Evolutionary conservation across 2,329 filamentous ascomycete genomes (phyloP).

Genomic region (Fusarium luffae): DNA sequence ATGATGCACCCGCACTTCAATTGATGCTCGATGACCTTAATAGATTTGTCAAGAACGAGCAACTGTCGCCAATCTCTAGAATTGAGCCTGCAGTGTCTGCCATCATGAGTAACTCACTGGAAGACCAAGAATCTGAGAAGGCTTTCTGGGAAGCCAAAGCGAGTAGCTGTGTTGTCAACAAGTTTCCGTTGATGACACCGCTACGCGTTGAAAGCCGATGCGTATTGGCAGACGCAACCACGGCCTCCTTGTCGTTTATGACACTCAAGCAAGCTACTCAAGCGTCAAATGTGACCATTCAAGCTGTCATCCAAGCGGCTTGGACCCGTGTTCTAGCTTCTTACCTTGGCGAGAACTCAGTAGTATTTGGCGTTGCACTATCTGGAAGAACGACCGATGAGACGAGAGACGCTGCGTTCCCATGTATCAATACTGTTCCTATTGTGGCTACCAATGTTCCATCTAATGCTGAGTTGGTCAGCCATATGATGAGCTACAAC

Average conservation of each 20-base stretch:
- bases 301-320: constrained; percentile 78
- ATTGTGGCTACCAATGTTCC: constrained; percentile 67
- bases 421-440: constrained; percentile 85
- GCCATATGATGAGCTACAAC: constrained; percentile 73
- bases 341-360: constrained; percentile 78
- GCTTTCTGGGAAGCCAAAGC: constrained; percentile 73
- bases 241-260: constrained; percentile 53
- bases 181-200: constrained; percentile 82
- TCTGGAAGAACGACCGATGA: constrained; percentile 75
- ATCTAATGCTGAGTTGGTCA: constrained; percentile 67
- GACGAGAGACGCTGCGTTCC: constrained; percentile 73
- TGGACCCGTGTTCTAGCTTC: constrained; percentile 81
- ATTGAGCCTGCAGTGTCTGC: constrained; percentile 54
- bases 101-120: constrained; percentile 53
- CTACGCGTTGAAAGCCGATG: constrained; percentile 55
- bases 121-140: constrained; percentile 51
- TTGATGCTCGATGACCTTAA: constrained; percentile 71
- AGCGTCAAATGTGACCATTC: constrained; percentile 73
- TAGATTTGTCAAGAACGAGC: constrained; percentile 39
- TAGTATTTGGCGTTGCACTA: constrained; percentile 83
- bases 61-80: constrained; percentile 13
- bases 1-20: constrained; percentile 81
- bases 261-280: constrained; percentile 68
- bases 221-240: constrained; percentile 50
- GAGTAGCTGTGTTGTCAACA: constrained; percentile 66